A percentile compares a stretch with the other conserved stretches of the same genome.
These are phyloP conservation scores for Trichoderma erinaceum DNA, from an alignment of 495 filamentous ascomycete species.

Conservation along the genomic window DNA sequence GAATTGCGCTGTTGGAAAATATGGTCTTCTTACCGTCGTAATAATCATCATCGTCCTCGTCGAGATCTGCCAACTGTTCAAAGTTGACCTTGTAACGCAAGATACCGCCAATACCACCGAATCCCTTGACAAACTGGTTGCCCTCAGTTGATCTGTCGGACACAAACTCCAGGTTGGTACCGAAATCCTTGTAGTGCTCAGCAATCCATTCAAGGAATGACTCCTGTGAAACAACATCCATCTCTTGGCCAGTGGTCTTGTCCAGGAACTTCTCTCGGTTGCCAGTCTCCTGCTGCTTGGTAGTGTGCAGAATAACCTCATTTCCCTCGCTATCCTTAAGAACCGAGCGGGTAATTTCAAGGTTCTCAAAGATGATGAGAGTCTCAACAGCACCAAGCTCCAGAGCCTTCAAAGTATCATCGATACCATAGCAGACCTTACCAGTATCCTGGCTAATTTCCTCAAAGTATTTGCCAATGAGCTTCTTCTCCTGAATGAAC, in stretches of 20 bases:
- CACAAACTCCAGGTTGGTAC: constrained; percentile 93
- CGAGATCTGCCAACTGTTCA: constrained; percentile 90
- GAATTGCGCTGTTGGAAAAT: background rate
- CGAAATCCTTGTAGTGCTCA: constrained; percentile 95
- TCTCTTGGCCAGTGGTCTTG: constrained; percentile 90
- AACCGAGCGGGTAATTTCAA: constrained; percentile 86
- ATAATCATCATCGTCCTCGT: constrained; percentile 98
- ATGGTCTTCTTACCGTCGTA: constrained; percentile 52
- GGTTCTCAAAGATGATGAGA: constrained; percentile 95
- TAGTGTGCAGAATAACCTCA: constrained; percentile 76
- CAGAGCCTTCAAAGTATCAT: constrained; percentile 95
- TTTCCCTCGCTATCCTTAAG: constrained; percentile 68
- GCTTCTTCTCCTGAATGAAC: constrained; percentile 99
- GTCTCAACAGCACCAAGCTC: constrained; percentile 92
- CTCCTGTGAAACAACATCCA: constrained; percentile 79
- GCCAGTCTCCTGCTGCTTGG: constrained; percentile 68
- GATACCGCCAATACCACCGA: constrained; percentile 95
- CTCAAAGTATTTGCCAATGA: constrained; percentile 97
- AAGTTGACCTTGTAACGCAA: constrained; percentile 99
- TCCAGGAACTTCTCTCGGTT: constrained; percentile 85
- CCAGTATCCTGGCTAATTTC: constrained; percentile 97
- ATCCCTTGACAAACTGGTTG: constrained; percentile 99
- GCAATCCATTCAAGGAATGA: constrained; percentile 98
- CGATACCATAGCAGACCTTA: constrained; percentile 93
- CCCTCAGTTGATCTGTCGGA: constrained; percentile 94